Evolutionary conservation across 495 filamentous ascomycete species (phyloP).

Genomic region (Usnea hakonensis): DNA sequence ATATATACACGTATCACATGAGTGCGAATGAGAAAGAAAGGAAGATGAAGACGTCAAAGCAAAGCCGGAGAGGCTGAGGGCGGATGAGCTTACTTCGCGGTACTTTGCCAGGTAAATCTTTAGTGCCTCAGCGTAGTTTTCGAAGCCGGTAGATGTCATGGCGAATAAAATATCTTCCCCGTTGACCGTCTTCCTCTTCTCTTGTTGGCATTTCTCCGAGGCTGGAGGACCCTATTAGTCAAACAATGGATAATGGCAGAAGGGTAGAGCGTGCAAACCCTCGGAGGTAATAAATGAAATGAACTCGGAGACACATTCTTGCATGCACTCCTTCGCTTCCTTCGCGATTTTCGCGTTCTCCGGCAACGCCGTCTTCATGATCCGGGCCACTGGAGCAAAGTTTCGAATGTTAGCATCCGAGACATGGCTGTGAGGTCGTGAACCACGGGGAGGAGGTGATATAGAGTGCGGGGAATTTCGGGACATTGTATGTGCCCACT

Average conservation of each 20-base stretch:
- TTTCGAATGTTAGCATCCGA: conserved; percentile 84
- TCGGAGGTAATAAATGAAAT: conserved; percentile 99
- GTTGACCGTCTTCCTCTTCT: conserved; percentile 98
- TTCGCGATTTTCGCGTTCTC: conserved; percentile 99
- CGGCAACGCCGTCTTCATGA: conserved; percentile 95
- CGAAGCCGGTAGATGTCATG: conserved; percentile 97
- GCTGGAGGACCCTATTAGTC: conserved; percentile 49
- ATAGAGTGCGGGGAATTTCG: conserved; percentile 40
- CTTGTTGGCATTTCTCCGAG: conserved; percentile 97
- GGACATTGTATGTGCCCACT: conserved; percentile 33
- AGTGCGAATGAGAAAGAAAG: not conserved
- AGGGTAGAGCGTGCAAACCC: conserved; percentile 47
- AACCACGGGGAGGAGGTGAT: conserved; percentile 30
- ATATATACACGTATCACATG: conserved; percentile 4
- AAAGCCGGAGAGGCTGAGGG: conserved; percentile 29
- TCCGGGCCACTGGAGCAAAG: conserved; percentile 90
- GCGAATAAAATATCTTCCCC: conserved; percentile 97
- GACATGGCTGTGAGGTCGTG: conserved; percentile 27
- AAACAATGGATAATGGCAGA: conserved; percentile 21
- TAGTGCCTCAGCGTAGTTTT: conserved; percentile 95
- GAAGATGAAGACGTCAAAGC: not conserved
- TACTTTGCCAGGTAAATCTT: conserved; percentile 98
- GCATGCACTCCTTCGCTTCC: conserved; percentile 99
- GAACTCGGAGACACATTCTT: conserved; percentile 99
- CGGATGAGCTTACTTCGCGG: conserved; percentile 67